Evolutionary conservation across 208 protist species (phyloP).

Genomic region (Kentomonas sorsogonicus): DNA sequence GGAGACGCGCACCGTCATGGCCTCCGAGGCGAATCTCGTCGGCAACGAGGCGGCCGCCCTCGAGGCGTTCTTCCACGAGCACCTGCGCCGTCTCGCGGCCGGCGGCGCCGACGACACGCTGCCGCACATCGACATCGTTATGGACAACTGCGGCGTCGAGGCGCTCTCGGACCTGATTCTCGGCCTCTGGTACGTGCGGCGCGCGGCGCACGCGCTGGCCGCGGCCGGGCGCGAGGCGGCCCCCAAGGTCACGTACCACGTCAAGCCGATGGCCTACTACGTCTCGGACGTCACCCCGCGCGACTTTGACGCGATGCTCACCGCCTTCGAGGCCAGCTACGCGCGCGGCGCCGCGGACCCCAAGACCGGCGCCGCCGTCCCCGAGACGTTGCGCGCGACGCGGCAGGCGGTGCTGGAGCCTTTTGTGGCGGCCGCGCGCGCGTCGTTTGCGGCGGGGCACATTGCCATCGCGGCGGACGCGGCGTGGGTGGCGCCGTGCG

Average conservation of each 20-base stretch:
- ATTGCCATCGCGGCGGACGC: conserved; percentile 66
- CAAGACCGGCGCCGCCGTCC: conserved; percentile 4
- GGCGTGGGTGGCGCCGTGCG: conserved; percentile 78
- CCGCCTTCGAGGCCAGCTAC: conserved; percentile 33
- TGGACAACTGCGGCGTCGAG: conserved; percentile 88
- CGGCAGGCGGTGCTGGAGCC: conserved; percentile 21
- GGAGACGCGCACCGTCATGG: conserved; percentile 24
- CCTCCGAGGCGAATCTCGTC: conserved; percentile 48
- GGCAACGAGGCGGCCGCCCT: conserved; percentile 54
- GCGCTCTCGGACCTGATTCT: conserved; percentile 72
- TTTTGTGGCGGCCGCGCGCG: conserved; percentile 46
- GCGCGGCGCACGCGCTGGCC: conserved; percentile 10
- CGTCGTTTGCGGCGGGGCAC: conserved; percentile 25
- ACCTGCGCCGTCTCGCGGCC: conserved; percentile 11
- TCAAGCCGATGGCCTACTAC: conserved; percentile 88
- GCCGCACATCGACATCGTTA: conserved; percentile 68
- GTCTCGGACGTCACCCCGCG: conserved; percentile 80
- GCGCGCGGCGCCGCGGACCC: conserved; percentile 12
- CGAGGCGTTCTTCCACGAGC: conserved; percentile 28
- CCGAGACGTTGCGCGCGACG: background rate
- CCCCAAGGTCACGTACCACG: conserved; percentile 54
- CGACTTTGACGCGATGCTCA: conserved; percentile 62
- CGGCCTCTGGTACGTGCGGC: conserved; percentile 64
- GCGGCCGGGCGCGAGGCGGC: conserved; percentile 7
- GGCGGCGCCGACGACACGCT: conserved; percentile 7